phyloP scores from a whole-genome alignment of 1,284 basidiomycete species.

The Albatrellus sp. region DNA sequence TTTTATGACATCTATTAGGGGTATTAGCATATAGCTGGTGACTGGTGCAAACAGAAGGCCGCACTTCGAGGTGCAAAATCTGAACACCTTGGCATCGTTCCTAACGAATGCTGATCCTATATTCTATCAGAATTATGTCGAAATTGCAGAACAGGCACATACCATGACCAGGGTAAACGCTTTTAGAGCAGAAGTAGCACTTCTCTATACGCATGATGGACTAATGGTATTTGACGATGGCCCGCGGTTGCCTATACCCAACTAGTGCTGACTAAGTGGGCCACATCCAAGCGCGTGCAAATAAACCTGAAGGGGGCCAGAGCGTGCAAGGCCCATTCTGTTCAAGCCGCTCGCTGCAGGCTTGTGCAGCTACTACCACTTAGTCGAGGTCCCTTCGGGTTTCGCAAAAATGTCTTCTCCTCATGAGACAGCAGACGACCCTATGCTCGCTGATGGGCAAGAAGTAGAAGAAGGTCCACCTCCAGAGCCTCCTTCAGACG shows the following conservation, averaged over 20 bases:
- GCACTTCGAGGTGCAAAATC: conserved; percentile 94
- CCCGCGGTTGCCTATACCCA: too few relatives aligned
- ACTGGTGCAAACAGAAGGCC: conserved; percentile 16
- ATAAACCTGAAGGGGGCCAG: too few relatives aligned
- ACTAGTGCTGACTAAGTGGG: too few relatives aligned
- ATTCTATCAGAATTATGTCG: background rate
- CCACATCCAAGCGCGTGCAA: too few relatives aligned
- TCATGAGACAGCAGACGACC: conserved; percentile 30
- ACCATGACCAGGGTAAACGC: conserved; percentile 93
- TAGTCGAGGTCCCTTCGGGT: background rate
- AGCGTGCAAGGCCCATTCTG: too few relatives aligned
- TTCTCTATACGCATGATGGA: conserved; percentile 71
- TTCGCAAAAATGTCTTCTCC: conserved; percentile 42
- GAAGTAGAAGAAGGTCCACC: conserved; percentile 29
- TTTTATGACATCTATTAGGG: conserved; percentile 77
- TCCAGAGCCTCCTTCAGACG: conserved; percentile 47
- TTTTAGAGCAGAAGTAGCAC: conserved; percentile 89
- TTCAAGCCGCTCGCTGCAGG: too few relatives aligned
- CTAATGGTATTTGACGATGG: too few relatives aligned
- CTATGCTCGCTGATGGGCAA: conserved; percentile 39
- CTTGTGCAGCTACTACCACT: too few relatives aligned
- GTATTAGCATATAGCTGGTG: conserved; percentile 4
- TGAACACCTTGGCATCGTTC: conserved; percentile 93
- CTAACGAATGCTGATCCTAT: conserved; percentile 85
- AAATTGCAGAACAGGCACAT: conserved; percentile 11